phyloP scores from a whole-genome alignment of 2,329 filamentous ascomycete species.

The Colletotrichum coccodes region DNA sequence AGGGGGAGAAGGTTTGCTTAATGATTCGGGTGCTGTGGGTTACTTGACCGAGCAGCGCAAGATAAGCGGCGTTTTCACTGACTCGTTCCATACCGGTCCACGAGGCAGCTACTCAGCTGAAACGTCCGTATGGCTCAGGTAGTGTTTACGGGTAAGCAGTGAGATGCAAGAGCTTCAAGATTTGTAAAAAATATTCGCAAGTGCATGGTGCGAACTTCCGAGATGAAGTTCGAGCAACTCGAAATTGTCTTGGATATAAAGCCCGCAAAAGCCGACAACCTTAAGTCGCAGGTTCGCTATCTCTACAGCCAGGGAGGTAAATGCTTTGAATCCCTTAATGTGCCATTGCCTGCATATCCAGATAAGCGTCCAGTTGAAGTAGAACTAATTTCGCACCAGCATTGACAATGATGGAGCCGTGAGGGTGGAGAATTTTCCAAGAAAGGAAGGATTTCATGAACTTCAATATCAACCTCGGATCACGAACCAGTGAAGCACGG shows the following conservation, averaged over 20 bases:
- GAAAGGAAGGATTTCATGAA: neutral
- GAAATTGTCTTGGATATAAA: too few species aligned
- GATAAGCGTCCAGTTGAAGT: neutral
- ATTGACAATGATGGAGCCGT: neutral
- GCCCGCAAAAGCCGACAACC: too few species aligned
- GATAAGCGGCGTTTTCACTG: neutral
- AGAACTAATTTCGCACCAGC: neutral
- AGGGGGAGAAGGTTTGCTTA: neutral
- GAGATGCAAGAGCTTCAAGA: neutral
- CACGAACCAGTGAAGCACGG: neutral
- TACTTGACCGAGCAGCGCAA: neutral
- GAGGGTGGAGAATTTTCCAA: neutral
- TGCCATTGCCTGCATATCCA: neutral
- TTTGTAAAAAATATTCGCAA: neutral
- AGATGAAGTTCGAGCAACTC: neutral
- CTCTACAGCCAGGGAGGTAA: neutral
- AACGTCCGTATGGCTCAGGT: too few species aligned
- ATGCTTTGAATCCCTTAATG: neutral
- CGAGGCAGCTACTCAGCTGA: neutral
- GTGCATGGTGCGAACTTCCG: neutral
- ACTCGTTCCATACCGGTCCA: neutral
- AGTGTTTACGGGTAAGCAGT: neutral
- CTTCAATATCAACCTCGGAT: neutral
- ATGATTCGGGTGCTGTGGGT: neutral
- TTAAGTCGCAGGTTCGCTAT: neutral